A percentile compares a stretch with the other conserved stretches of the same genome.
phyloP scores from a whole-genome alignment of 2,329 filamentous ascomycete species.

The Talaromyces verruculosus region DNA sequence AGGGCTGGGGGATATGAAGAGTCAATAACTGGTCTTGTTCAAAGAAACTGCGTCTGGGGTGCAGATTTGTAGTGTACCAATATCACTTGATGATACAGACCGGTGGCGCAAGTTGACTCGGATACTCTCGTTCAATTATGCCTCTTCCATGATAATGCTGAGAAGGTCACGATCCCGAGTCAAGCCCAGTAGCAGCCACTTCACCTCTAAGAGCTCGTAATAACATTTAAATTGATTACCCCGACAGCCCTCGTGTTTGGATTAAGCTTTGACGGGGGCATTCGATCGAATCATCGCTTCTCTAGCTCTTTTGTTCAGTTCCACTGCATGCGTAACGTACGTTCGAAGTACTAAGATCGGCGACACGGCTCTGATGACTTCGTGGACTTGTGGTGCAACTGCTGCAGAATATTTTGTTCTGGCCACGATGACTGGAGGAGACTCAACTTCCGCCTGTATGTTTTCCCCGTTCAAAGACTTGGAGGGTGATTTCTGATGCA shows the following conservation, averaged over 20 bases:
- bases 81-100: neutral
- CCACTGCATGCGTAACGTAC: slow-evolving; percentile 10
- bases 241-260: neutral
- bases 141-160: neutral
- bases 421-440: slow-evolving; percentile 1
- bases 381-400: slow-evolving; percentile 13
- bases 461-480: too few species aligned
- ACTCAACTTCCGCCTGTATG: neutral
- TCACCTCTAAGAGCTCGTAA: neutral
- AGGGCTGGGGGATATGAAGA: neutral
- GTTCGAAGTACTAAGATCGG: neutral
- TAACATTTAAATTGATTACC: neutral
- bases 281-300: neutral
- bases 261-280: neutral
- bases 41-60: neutral
- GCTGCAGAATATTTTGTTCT: neutral
- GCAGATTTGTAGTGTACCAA: neutral
- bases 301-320: neutral
- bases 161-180: neutral
- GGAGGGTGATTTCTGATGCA: too few species aligned
- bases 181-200: neutral
- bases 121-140: neutral
- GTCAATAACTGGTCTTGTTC: neutral
- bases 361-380: neutral
- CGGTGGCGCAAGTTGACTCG: neutral